Percentiles rank a stretch among this genome's conserved stretches.
Conservation (phyloP, 768 basidiomycete genomes). For the Phanerochaete sordida region DNA sequence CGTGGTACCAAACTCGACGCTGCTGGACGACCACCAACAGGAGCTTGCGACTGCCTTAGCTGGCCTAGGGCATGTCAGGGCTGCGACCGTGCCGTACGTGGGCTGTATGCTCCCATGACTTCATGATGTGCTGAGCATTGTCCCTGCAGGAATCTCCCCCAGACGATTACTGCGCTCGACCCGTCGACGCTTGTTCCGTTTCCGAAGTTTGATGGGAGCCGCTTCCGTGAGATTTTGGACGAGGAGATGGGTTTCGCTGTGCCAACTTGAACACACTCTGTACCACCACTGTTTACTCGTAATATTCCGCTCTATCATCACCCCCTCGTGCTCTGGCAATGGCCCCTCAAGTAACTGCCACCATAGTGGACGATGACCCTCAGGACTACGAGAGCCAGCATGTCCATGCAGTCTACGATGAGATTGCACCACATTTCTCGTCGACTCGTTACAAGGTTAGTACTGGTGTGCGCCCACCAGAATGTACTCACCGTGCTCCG, state of each 20-base stretch:
- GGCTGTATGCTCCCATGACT: not conserved
- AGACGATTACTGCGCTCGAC: constrained; percentile 50
- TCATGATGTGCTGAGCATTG: not conserved
- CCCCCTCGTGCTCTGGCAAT: too few species aligned
- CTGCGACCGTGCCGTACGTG: constrained; percentile 58
- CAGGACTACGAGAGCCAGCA: constrained; percentile 65
- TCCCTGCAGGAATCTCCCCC: constrained; percentile 46
- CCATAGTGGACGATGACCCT: constrained; percentile 39
- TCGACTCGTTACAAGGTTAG: constrained; percentile 76
- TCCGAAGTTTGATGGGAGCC: constrained; percentile 63
- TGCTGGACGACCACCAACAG: constrained; percentile 91
- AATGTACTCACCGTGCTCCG: constrained; percentile 2
- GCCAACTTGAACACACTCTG: not conserved
- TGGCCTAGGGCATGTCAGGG: constrained; percentile 51
- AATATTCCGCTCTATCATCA: not conserved
- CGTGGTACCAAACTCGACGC: constrained; percentile 82
- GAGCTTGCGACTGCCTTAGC: constrained; percentile 77
- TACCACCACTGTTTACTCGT: constrained; percentile 5
- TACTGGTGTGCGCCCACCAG: not conserved
- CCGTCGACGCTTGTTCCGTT: constrained; percentile 47
- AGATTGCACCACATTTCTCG: constrained; percentile 85
- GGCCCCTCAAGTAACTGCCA: constrained; percentile 19
- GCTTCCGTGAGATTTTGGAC: constrained; percentile 66
- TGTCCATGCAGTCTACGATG: constrained; percentile 82
- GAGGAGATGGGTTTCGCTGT: constrained; percentile 69